Evolutionary conservation across 257 asterid species (phyloP).

Genomic region (Solanum chmielewskii): DNA sequence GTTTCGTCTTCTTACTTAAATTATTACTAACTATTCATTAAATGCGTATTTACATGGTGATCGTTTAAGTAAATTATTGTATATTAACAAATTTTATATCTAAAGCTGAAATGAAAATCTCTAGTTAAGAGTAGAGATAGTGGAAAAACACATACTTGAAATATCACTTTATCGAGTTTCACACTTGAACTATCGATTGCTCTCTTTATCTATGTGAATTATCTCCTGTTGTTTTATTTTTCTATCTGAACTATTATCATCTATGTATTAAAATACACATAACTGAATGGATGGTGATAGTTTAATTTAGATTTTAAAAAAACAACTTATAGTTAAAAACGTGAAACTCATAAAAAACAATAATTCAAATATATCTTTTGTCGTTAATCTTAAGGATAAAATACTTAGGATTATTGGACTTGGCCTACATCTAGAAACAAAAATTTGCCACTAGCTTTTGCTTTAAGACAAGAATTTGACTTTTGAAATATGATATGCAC

Average conservation of each 20-base stretch:
- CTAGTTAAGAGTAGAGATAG: neutral
- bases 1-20: accelerated
- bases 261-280: neutral
- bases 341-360: neutral
- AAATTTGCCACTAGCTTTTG: neutral
- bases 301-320: neutral
- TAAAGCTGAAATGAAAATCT: neutral
- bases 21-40: neutral
- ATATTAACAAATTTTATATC: neutral
- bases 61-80: neutral
- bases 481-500: neutral
- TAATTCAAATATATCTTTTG: neutral
- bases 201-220: neutral
- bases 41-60: neutral
- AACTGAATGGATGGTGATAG: neutral
- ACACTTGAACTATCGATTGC: neutral
- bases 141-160: neutral
- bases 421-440: neutral
- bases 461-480: neutral
- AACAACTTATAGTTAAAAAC: neutral
- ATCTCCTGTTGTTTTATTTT: neutral
- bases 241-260: neutral
- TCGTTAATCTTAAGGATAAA: neutral
- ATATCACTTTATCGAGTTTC: neutral
- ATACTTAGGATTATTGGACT: neutral